A percentile compares a stretch with the other conserved stretches of the same genome.
Evolutionary conservation across 2,329 filamentous ascomycete species (phyloP).

Genomic region (Curvularia verruculosa): DNA sequence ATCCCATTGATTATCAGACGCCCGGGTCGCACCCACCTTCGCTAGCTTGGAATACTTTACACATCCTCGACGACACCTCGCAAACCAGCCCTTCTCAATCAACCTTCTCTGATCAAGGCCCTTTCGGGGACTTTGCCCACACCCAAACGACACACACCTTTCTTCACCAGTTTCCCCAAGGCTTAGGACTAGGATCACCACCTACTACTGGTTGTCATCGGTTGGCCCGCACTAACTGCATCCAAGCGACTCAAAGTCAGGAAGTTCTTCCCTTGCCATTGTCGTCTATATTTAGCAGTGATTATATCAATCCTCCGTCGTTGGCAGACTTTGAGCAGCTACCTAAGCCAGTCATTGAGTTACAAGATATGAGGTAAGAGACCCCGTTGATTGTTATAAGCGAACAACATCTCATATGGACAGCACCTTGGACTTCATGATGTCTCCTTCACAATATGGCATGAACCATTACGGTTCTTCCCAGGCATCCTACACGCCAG

Average conservation of each 20-base stretch:
- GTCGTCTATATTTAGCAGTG: constrained; percentile 30
- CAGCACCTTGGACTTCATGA: constrained; percentile 50
- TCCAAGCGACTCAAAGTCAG: constrained; percentile 15
- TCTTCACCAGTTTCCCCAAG: constrained; percentile 28
- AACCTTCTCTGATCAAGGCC: constrained; percentile 18
- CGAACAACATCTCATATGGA: constrained; percentile 20
- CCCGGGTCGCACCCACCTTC: constrained; percentile 32
- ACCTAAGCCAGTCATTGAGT: constrained; percentile 29
- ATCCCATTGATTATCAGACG: constrained; percentile 37
- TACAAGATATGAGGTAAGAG: constrained; percentile 50
- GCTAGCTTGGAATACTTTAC: constrained; percentile 32
- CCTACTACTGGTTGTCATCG: constrained; percentile 15
- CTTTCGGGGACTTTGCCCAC: constrained; percentile 21
- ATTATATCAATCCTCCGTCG: constrained; percentile 29
- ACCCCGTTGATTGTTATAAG: neutral
- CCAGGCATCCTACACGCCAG: constrained; percentile 39
- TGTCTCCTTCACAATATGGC: constrained; percentile 49
- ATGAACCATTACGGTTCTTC: constrained; percentile 46
- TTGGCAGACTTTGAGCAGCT: constrained; percentile 30
- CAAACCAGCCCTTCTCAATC: constrained; percentile 30
- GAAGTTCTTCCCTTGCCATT: constrained; percentile 30
- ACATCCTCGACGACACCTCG: constrained; percentile 25
- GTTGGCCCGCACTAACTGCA: constrained; percentile 23
- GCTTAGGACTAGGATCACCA: constrained; percentile 18
- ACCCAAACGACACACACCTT: constrained; percentile 27